phyloP scores from a whole-genome alignment of 306 rosid species.

The Rubus idaeus region DNA sequence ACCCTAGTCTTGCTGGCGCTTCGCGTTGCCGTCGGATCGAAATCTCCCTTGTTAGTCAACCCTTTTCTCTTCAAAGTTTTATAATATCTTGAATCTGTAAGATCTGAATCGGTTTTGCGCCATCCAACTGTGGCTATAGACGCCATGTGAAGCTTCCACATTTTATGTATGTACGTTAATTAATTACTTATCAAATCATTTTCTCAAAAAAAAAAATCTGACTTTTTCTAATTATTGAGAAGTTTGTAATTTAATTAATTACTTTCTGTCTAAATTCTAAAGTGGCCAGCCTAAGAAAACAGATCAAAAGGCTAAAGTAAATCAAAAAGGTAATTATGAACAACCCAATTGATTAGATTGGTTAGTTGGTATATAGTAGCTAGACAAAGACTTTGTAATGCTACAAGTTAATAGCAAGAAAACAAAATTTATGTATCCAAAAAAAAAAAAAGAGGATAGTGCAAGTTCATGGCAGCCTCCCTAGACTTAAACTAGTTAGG shows the following conservation, averaged over 20 bases:
- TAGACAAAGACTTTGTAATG: not conserved
- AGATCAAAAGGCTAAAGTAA: not conserved
- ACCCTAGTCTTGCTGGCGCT: constrained; percentile 23
- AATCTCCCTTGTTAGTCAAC: not conserved
- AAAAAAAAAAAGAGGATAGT: too few relatives aligned
- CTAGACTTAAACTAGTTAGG: not conserved
- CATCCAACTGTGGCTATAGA: not conserved
- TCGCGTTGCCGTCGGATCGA: constrained; percentile 27
- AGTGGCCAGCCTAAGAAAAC: not conserved
- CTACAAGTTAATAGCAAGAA: not conserved
- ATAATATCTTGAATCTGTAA: not conserved
- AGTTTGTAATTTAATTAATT: not conserved
- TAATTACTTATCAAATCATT: not conserved
- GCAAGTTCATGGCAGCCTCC: not conserved
- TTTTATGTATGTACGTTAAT: not conserved
- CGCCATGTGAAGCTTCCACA: constrained; percentile 18
- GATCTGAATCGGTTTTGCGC: constrained; percentile 25
- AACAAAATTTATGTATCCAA: not conserved
- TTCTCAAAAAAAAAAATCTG: too few relatives aligned
- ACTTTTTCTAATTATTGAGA: not conserved
- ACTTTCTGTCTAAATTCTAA: not conserved
- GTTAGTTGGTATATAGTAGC: not conserved
- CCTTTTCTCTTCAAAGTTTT: not conserved
- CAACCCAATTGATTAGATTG: not conserved
- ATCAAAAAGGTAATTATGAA: not conserved